Evolutionary conservation across 768 basidiomycete species (phyloP), one percentile per base, ranked within the genome.

Genomic region (Serendipita vermifera): DNA sequence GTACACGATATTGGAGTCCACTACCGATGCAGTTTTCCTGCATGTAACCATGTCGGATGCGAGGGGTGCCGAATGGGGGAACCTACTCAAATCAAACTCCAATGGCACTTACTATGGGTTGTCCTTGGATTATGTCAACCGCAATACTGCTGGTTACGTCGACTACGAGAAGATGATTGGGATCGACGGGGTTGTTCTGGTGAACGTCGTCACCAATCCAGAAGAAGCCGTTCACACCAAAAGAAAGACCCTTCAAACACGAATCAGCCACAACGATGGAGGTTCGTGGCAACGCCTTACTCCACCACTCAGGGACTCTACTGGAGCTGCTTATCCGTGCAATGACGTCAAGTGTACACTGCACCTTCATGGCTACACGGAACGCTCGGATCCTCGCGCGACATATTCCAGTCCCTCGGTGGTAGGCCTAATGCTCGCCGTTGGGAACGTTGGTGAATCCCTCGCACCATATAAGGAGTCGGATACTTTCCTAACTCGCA

Each of bases 131-230:
- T 77, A 91, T 62, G 96, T 87, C 56, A 98, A 98, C 67, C 79
- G 96, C n/a, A 84, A 99, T 65, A 71, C 79, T 0, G 65, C 71
- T 0, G 96, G 96, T 3, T 98, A 77, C 64, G 93, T 91, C 31
- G 94, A 99, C 67, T 99, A 98, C 62, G 96, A 99, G 72, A 99
- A 98, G 75, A 85, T 97, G 77, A 80, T 86, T 56, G 93, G 92
- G 7, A 69, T 99, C 48, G 93, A 98, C 66, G 96, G 96, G 0
- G 94, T 99, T 60, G 94, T 94, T 3, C 70, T 99, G 43, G 77
- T 93, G 62, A 99, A 99, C 64, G 64, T 97, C 33, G 90, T 99
- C 5, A 69, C 83, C 4, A 96, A 98, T 64, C 76, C 89, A 0
- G 71, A 74, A 0, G 82, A 89, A 48, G 91, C 92, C 0, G 69